These are phyloP conservation scores for Yamadazyma ubonensis DNA, from an alignment of 805 yeast species.

Conservation along the genomic window DNA sequence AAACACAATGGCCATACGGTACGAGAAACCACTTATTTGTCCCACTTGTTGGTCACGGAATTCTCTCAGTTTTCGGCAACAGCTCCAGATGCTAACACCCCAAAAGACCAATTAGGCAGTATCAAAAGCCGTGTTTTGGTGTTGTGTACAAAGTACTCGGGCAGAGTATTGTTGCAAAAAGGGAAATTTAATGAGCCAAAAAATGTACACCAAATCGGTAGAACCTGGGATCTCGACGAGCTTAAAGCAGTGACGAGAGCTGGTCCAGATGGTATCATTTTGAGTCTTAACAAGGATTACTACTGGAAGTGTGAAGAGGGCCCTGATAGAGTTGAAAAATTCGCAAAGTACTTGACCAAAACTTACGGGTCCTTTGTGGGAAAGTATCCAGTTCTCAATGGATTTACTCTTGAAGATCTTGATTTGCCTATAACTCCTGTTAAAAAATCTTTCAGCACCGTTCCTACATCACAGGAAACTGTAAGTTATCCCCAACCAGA, in stretches of 20 bases:
- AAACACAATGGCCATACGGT: constrained; percentile 23
- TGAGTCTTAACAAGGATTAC: constrained; percentile 71
- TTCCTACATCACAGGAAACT: constrained; percentile 13
- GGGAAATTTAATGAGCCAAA: constrained; percentile 73
- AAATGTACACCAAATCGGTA: constrained; percentile 80
- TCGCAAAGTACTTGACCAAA: constrained; percentile 31
- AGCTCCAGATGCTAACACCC: constrained; percentile 61
- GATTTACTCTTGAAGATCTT: constrained; percentile 33
- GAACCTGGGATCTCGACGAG: constrained; percentile 87
- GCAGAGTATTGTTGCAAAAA: constrained; percentile 74
- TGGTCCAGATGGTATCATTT: constrained; percentile 54
- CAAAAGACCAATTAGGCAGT: constrained; percentile 36
- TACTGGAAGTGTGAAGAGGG: constrained; percentile 63
- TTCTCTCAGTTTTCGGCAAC: constrained; percentile 66
- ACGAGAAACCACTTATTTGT: constrained; percentile 52
- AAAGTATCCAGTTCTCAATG: constrained; percentile 36
- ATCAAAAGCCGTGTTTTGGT: constrained; percentile 61
- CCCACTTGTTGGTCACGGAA: constrained; percentile 75
- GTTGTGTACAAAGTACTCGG: constrained; percentile 61
- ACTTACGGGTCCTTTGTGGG: constrained; percentile 36
- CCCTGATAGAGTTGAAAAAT: constrained; percentile 34
- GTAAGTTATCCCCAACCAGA: constrained; percentile 22
- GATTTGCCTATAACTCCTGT: constrained; percentile 29
- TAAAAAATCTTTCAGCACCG: constrained; percentile 12
- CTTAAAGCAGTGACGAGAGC: constrained; percentile 53